Base-by-base conservation (phyloP, 1,284 basidiomycete genomes). In the Phylloboletellus chloephorus region DNA sequence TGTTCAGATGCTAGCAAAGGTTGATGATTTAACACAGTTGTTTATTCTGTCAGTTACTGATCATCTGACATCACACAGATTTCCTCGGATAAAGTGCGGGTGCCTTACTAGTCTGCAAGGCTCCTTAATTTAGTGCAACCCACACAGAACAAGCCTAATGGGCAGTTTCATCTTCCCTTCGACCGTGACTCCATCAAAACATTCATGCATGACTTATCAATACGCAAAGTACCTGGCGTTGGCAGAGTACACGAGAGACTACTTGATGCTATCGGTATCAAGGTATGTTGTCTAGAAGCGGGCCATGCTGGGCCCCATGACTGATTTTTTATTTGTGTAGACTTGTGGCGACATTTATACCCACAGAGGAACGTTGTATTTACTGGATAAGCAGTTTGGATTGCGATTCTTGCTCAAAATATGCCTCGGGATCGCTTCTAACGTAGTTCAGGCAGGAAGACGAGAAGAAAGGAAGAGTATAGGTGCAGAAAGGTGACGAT, bases 61-160 rank as follows among this genome's bases (percentile, higher is more conserved):
- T 29, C 20, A 30, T 31, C 31, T 24, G 10, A 46, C 24, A 41
- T 52, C n/a, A 39, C 33, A 23, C 57, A 94, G 86, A 95, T 96
- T 40, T 93, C 88, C 58, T 95, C 91, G 29, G 93, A 97, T 61
- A 88, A 85, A 69, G 83, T 82, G 40, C 25, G 45, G 26, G 13
- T 16, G 20, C 43, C 34, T 30, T 10, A 36, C n/a, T 34, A 22
- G 29, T n/a, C 9, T n/a, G 13, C 3, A 26, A 20, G 26, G n/a
- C 23, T 23, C 4, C 5, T 6, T 33, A 26, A n/a, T 41, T 50
- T 15, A 47, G 10, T 35, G 13, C 7, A 12, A 11, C 16, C 17
- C 21, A 22, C 37, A 32, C 49, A 88, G 81, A 96, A 96, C 64
- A 97, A 97, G 66, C 93, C 93, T 0, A 89, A 96, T 57, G 93